Percentiles rank a stretch among this genome's conserved stretches.
Conservation (phyloP, 805 yeast species). For the Saccharomycopsis babjevae region DNA sequence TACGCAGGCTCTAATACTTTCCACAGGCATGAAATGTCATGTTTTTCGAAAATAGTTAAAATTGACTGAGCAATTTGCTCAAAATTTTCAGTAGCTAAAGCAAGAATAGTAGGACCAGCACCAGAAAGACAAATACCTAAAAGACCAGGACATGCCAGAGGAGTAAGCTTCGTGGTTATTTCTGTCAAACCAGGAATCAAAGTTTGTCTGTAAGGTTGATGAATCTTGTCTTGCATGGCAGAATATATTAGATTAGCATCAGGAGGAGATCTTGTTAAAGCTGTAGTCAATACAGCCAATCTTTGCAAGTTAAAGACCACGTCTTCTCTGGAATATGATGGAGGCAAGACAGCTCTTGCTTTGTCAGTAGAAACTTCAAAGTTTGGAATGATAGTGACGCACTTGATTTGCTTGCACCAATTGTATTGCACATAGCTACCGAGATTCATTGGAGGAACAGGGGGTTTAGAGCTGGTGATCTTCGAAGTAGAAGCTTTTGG, state of each 20-base stretch:
- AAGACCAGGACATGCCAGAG: slow-evolving; percentile 71
- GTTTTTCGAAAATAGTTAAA: slow-evolving; percentile 53
- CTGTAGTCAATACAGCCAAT: slow-evolving; percentile 84
- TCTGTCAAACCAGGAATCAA: slow-evolving; percentile 86
- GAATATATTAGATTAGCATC: slow-evolving; percentile 76
- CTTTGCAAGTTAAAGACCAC: slow-evolving; percentile 90
- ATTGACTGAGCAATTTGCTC: slow-evolving; percentile 76
- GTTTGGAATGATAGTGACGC: slow-evolving; percentile 85
- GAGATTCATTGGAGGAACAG: slow-evolving; percentile 74
- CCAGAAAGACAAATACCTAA: slow-evolving; percentile 94
- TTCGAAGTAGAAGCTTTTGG: slow-evolving; percentile 68
- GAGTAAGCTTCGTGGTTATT: slow-evolving; percentile 70
- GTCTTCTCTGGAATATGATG: slow-evolving; percentile 66
- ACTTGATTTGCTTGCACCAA: slow-evolving; percentile 74
- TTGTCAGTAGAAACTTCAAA: slow-evolving; percentile 92
- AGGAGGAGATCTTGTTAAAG: slow-evolving; percentile 78
- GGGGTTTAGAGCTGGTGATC: slow-evolving; percentile 60
- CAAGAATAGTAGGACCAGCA: slow-evolving; percentile 95
- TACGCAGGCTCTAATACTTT: slow-evolving; percentile 74
- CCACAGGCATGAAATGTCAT: slow-evolving; percentile 69
- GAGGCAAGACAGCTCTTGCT: slow-evolving; percentile 83
- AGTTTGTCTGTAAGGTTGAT: slow-evolving; percentile 92
- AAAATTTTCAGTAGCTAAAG: slow-evolving; percentile 82
- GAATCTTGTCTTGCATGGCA: slow-evolving; percentile 94
- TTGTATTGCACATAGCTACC: slow-evolving; percentile 83